These are phyloP conservation scores for Colletotrichum gloeosporioides DNA, from an alignment of 2,329 filamentous ascomycete genomes.

Conservation along the genomic window DNA sequence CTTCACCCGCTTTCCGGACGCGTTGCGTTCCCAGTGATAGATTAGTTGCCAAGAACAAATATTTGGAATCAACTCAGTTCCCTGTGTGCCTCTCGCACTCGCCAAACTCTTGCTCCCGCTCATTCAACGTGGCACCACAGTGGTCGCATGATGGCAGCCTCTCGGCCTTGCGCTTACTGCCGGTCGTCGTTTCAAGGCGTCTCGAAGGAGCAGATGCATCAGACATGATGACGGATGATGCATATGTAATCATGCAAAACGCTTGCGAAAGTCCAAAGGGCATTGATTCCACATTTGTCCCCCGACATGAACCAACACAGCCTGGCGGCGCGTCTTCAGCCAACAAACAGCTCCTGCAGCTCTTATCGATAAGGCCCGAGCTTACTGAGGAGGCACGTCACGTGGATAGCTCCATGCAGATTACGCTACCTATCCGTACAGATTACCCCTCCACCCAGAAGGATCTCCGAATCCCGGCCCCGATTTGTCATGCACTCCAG, in stretches of 20 bases:
- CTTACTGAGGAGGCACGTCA: neutral
- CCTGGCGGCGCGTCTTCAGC: neutral
- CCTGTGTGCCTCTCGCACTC: neutral
- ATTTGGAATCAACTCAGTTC: no score
- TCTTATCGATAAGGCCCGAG: neutral
- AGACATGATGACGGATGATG: neutral
- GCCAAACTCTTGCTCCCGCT: neutral
- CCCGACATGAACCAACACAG: neutral
- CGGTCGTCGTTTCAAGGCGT: neutral
- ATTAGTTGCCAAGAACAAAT: neutral
- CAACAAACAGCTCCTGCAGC: neutral
- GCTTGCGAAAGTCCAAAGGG: rapidly evolving
- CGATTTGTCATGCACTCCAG: constrained; percentile 20
- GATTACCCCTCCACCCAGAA: neutral
- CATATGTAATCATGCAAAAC: neutral
- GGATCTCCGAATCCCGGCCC: constrained; percentile 2
- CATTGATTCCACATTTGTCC: neutral
- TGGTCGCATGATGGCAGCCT: neutral
- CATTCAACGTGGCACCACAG: neutral
- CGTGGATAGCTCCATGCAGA: neutral
- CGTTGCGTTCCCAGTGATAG: neutral
- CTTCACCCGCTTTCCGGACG: neutral
- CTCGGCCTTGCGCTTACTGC: neutral
- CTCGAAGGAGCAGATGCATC: neutral
- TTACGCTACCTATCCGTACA: neutral